phyloP scores from a whole-genome alignment of 352 stramenopile species.

The Salisapilia sapeloensis region DNA sequence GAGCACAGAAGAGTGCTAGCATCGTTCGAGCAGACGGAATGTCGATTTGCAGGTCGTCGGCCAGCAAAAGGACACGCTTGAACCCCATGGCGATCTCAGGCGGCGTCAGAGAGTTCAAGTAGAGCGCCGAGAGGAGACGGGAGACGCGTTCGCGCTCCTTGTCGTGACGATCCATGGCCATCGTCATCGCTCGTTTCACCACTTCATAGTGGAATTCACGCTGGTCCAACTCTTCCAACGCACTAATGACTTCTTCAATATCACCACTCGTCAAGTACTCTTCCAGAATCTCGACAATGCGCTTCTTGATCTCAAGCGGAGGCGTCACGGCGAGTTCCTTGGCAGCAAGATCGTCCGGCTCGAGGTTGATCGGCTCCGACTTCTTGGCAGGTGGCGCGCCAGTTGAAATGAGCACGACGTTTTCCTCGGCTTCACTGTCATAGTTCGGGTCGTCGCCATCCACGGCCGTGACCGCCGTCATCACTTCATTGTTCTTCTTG shows the following conservation, averaged over 20 bases:
- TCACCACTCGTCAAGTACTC: constrained; percentile 84
- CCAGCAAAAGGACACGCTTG: constrained; percentile 88
- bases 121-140: constrained; percentile 85
- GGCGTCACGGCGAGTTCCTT: constrained; percentile 64
- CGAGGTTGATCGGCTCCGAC: constrained; percentile 21
- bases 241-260: constrained; percentile 79
- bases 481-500: constrained; percentile 53
- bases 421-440: constrained; percentile 83
- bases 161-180: constrained; percentile 89
- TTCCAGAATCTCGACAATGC: constrained; percentile 76
- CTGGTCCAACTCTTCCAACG: constrained; percentile 43
- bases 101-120: constrained; percentile 74
- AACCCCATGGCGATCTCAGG: constrained; percentile 86
- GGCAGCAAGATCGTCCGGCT: constrained; percentile 44
- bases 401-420: constrained; percentile 73
- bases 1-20: constrained; percentile 93
- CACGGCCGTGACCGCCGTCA: constrained; percentile 32
- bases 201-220: constrained; percentile 83
- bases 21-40: constrained; percentile 85
- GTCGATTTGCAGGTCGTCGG: constrained; percentile 94
- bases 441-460: constrained; percentile 89
- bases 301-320: constrained; percentile 78
- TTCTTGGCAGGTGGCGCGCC: constrained; percentile 22
- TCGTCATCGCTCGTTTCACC: constrained; percentile 90
- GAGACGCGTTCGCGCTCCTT: constrained; percentile 87